A percentile compares a stretch with the other conserved stretches of the same genome.
phyloP scores from a whole-genome alignment of 1,284 basidiomycete genomes.

The Flammula alnicola region DNA sequence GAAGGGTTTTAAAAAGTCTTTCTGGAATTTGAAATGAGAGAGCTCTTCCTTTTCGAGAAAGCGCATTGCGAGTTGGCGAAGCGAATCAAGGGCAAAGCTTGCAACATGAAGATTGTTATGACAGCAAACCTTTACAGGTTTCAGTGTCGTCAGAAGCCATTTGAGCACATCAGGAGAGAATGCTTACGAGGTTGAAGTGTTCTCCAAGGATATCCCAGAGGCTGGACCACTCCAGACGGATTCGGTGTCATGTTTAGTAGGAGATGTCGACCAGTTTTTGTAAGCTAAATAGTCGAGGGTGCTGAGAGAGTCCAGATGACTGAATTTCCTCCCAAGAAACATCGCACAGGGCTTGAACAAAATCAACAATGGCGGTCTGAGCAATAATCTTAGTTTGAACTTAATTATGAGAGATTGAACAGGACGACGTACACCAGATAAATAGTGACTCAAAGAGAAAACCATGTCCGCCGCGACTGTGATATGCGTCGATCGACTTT shows the following conservation, averaged over 20 bases:
- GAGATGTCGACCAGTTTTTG: slow-evolving; percentile 99
- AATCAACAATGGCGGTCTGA: slow-evolving; percentile 96
- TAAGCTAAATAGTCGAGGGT: slow-evolving; percentile 95
- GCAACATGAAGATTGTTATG: slow-evolving; percentile 97
- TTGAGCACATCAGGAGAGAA: too few relatives aligned
- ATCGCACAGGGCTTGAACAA: slow-evolving; percentile 94
- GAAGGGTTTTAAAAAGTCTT: slow-evolving; percentile 98
- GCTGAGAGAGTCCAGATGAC: slow-evolving; percentile 91
- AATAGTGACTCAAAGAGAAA: slow-evolving; percentile 92
- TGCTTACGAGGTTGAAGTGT: slow-evolving; percentile 96
- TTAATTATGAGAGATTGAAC: not conserved
- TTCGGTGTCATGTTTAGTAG: slow-evolving; percentile 99
- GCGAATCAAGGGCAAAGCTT: slow-evolving; percentile 95
- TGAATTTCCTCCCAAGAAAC: slow-evolving; percentile 99
- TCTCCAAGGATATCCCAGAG: slow-evolving; percentile 98
- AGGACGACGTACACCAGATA: slow-evolving; percentile 79
- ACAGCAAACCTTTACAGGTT: slow-evolving; percentile 78
- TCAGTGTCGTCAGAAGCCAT: not conserved
- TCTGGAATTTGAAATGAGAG: slow-evolving; percentile 99
- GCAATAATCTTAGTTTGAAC: slow-evolving; percentile 16
- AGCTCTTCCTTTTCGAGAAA: slow-evolving; percentile 99
- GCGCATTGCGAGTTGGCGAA: slow-evolving; percentile 98
- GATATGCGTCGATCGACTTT: slow-evolving; percentile 96
- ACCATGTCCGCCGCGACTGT: slow-evolving; percentile 99
- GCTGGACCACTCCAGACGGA: slow-evolving; percentile 98